Conservation (phyloP, 2,329 filamentous ascomycete species). For the Fusarium lyarnte region DNA sequence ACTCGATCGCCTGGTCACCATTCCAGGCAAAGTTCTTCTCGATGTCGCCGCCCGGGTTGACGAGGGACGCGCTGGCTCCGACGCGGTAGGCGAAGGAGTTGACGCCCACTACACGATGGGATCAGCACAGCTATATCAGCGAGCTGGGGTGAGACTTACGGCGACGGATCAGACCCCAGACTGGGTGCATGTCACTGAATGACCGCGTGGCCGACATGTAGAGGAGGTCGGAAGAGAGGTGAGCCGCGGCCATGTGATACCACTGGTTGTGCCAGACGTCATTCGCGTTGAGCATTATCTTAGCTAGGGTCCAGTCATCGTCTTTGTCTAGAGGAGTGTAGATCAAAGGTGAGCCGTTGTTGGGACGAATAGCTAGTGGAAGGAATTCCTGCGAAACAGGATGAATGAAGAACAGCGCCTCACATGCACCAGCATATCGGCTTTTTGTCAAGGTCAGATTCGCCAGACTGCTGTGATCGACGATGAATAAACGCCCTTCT, state of each 20-base stretch:
- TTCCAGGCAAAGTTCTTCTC: background rate
- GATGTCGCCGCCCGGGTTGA: background rate
- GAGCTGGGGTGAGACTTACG: no score
- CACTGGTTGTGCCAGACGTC: background rate
- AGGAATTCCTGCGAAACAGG: background rate
- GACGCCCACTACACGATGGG: rapidly evolving
- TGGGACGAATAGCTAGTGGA: background rate
- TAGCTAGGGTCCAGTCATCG: background rate
- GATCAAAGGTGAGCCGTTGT: background rate
- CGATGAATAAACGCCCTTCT: background rate
- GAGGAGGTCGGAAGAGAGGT: background rate
- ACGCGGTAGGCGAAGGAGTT: background rate
- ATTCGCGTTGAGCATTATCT: background rate
- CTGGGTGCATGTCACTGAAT: background rate
- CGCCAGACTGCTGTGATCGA: background rate
- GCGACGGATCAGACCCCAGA: background rate
- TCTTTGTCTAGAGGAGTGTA: background rate
- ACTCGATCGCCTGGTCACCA: background rate
- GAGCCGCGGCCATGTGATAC: background rate
- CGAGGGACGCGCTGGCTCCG: background rate
- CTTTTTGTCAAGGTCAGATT: background rate
- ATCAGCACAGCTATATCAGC: no score
- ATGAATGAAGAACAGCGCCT: background rate
- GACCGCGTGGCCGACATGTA: background rate
- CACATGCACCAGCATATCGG: background rate